Conservation (phyloP, 2,329 filamentous ascomycete genomes). For the Ciborinia camelliae region DNA sequence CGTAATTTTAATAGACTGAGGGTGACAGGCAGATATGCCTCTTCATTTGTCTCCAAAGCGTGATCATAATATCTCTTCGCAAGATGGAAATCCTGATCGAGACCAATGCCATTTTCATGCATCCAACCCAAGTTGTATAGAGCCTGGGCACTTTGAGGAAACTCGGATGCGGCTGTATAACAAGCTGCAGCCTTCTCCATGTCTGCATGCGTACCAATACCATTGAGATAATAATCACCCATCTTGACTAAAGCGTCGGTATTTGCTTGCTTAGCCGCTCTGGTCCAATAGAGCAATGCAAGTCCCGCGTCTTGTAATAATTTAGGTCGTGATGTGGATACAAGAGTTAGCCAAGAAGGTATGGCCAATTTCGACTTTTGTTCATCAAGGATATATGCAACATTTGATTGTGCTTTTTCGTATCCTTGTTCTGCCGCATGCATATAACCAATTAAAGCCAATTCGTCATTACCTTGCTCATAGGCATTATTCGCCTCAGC, state of each 20-base stretch:
- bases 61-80: constrained; percentile 96
- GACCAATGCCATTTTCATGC: constrained; percentile 93
- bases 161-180: constrained; percentile 89
- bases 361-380: constrained; percentile 53
- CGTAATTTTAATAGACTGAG: constrained; percentile 83
- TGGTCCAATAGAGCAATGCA: constrained; percentile 83
- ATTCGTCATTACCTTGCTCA: constrained; percentile 59
- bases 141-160: constrained; percentile 87
- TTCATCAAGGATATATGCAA: constrained; percentile 67
- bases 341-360: constrained; percentile 37
- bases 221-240: constrained; percentile 92
- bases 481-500: constrained; percentile 65
- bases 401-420: constrained; percentile 67
- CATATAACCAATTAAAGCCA: constrained; percentile 63
- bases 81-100: constrained; percentile 93
- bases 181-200: constrained; percentile 87
- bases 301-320: constrained; percentile 54
- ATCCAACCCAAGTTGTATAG: constrained; percentile 99
- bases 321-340: constrained; percentile 38
- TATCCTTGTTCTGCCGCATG: constrained; percentile 74
- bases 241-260: constrained; percentile 95
- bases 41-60: constrained; percentile 83
- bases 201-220: constrained; percentile 69
- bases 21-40: constrained; percentile 91
- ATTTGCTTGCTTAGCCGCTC: constrained; percentile 88